Conservation (phyloP, 768 basidiomycete species). For the Termitomyces heimii region DNA sequence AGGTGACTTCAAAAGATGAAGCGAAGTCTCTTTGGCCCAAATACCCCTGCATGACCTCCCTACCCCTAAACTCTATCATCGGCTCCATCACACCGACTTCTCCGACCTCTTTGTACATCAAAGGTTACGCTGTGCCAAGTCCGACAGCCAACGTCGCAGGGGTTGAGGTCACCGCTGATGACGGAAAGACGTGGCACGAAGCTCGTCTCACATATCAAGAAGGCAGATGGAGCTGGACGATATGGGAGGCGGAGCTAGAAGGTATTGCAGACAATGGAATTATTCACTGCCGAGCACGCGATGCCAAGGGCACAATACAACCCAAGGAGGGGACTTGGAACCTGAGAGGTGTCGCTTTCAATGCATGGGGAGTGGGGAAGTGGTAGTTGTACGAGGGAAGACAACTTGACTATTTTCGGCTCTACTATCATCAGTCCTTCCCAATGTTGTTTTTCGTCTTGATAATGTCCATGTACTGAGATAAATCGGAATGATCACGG, state of each 20-base stretch:
- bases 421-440: too few species aligned
- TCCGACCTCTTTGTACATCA: constrained; percentile 31
- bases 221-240: constrained; percentile 69
- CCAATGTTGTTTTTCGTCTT: too few species aligned
- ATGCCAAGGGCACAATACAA: constrained; percentile 44
- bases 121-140: constrained; percentile 55
- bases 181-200: constrained; percentile 43
- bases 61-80: constrained; percentile 61
- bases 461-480: not conserved
- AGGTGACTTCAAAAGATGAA: constrained; percentile 42
- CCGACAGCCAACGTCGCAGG: constrained; percentile 34
- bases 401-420: not conserved
- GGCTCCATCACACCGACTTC: constrained; percentile 30
- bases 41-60: constrained; percentile 50
- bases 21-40: constrained; percentile 44
- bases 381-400: not conserved
- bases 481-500: not conserved
- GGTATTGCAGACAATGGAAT: constrained; percentile 26
- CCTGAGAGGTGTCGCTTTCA: constrained; percentile 56
- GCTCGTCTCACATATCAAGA: constrained; percentile 52
- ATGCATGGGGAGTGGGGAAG: constrained; percentile 35
- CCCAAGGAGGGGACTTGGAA: constrained; percentile 52
- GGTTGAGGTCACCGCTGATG: constrained; percentile 49
- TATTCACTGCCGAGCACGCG: constrained; percentile 47
- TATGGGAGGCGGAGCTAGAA: constrained; percentile 54